Conservation (phyloP, 306 rosid species). For the Prinsepia uniflora region DNA sequence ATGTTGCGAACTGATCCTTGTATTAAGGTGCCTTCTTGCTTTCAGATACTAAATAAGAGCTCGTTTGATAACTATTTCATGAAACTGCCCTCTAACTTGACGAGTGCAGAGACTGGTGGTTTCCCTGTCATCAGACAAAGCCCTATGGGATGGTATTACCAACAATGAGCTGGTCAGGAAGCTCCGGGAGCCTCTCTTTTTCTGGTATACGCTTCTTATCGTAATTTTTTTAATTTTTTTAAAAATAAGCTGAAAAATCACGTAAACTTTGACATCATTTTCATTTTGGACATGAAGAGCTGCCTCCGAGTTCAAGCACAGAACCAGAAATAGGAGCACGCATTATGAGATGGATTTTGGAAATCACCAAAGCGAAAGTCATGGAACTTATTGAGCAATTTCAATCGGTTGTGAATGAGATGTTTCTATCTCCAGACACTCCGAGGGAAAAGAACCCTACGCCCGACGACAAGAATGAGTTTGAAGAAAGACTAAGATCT, state of each 20-base stretch:
- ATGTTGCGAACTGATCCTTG: slow-evolving; percentile 51
- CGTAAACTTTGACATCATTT: too few species aligned
- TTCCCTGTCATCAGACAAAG: slow-evolving; percentile 61
- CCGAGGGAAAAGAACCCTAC: slow-evolving; percentile 11
- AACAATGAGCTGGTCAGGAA: slow-evolving; percentile 42
- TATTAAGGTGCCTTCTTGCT: slow-evolving; percentile 40
- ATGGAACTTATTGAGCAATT: slow-evolving; percentile 47
- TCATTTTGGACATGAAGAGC: slow-evolving; percentile 26
- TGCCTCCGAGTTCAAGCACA: slow-evolving; percentile 7
- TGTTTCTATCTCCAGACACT: slow-evolving; percentile 29
- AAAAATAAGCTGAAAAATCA: too few species aligned
- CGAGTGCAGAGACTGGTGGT: slow-evolving; percentile 56
- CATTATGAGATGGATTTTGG: slow-evolving; percentile 44
- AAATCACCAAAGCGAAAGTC: slow-evolving; percentile 38
- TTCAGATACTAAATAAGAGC: not conserved
- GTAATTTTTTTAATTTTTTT: too few species aligned
- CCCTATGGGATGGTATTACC: slow-evolving; percentile 59
- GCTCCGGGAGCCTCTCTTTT: slow-evolving; percentile 32
- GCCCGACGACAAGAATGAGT: slow-evolving; percentile 16
- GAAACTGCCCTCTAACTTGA: too few species aligned
- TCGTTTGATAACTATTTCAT: too few species aligned
- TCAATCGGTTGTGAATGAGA: slow-evolving; percentile 39
- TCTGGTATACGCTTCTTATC: slow-evolving; percentile 38
- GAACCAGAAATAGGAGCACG: slow-evolving; percentile 29
- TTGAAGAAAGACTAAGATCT: slow-evolving; percentile 50